Base-by-base conservation (phyloP, 2,329 filamentous ascomycete species). In the Phialemonium atrogriseum region DNA sequence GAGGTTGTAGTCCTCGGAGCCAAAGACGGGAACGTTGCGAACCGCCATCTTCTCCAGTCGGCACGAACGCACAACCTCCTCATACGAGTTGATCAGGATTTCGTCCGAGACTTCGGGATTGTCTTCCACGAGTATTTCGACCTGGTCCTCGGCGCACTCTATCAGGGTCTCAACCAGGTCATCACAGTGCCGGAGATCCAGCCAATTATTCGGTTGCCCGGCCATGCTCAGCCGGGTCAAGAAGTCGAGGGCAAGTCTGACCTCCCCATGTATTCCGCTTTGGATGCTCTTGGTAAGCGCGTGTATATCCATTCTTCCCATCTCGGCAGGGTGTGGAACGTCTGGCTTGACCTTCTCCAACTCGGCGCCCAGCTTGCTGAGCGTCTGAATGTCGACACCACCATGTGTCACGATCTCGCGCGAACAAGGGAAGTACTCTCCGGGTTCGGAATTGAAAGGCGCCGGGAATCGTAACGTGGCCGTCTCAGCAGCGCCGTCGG, bases 241-340 rank as follows among this genome's bases (percentile, higher is more conserved):
- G 1, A 83, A 85, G 54, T 96, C 91, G 26, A 98, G 64, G 3
- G 89, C 89, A 39, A 94, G 61, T 8, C 89, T 78, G n/a, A 94
- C 80, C 58, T 98, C 91, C 5, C 78, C 79, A 46, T 87, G 80
- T 25, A 96, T 83, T 1, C 89, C 89, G 33, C 84, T 93, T 51
- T 94, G 87, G 22, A 98, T 64, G 48, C 86, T 87, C 64, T 87
- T 82, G 1, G 81, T 94, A 24, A 98, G 68, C 13, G 89, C 87
- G 43, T 88, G 81, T 17, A 96, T 80, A 49, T 98, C 89, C 41
- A 96, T 84, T 13, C 86, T 72, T 7, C 89, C 91, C 32, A 96
- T 68, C 46, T 96, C 88, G 14, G 71, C 64, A 12, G 87, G 68
- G 3, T 68, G 63, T 1, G 91, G 89, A 22, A 87, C 68, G 35